These are phyloP conservation scores for Umbelopsis ramanniana DNA, from an alignment of 192 early-diverging fungal genomes.

Conservation along the genomic window DNA sequence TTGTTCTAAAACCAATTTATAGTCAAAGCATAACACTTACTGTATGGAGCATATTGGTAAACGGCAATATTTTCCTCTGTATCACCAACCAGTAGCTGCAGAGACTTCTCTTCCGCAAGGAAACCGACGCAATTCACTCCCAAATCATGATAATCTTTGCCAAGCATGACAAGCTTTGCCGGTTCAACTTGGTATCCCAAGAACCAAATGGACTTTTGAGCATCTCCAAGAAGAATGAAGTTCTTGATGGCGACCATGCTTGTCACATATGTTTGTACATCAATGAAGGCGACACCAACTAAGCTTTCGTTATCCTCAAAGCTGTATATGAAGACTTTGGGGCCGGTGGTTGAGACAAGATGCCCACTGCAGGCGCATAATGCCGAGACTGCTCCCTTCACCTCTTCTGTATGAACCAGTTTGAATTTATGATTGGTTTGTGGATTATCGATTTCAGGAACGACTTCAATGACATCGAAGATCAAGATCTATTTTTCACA, in stretches of 20 bases:
- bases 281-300: conserved; percentile 92
- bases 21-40: conserved; percentile 49
- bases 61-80: conserved; percentile 81
- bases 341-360: conserved; percentile 84
- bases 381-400: conserved; percentile 86
- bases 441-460: conserved; percentile 92
- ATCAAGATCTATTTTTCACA: conserved; percentile 68
- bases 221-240: conserved; percentile 86
- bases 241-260: conserved; percentile 84
- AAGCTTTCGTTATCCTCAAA: conserved; percentile 84
- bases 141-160: conserved; percentile 86
- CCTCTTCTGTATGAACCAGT: conserved; percentile 77
- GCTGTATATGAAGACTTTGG: conserved; percentile 86
- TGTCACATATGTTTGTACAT: conserved; percentile 90
- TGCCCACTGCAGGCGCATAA: conserved; percentile 87
- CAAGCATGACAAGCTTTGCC: conserved; percentile 82
- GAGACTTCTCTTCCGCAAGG: conserved; percentile 72
- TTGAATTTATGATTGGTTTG: conserved; percentile 95
- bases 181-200: conserved; percentile 95
- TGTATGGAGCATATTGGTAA: conserved; percentile 84
- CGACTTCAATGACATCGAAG: conserved; percentile 96
- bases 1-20: not conserved
- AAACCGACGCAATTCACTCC: conserved; percentile 77
- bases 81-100: conserved; percentile 84
- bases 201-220: conserved; percentile 87